Percentiles rank a stretch among this genome's conserved stretches.
These are phyloP conservation scores for Escallonia herrerae DNA, from an alignment of 129 eudicot species.

Conservation along the genomic window DNA sequence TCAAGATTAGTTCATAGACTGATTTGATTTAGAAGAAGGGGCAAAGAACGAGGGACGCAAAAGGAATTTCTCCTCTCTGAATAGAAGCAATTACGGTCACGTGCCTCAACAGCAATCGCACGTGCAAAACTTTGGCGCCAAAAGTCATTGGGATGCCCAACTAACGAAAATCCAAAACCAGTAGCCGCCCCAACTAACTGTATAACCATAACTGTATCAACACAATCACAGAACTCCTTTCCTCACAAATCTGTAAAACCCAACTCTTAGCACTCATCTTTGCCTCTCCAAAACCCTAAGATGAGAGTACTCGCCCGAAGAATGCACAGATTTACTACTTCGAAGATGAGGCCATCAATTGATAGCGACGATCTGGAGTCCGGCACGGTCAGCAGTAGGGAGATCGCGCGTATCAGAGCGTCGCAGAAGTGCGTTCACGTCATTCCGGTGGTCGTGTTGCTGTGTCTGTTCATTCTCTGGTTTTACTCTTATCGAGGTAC, in stretches of 20 bases:
- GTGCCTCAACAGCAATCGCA: too few relatives aligned
- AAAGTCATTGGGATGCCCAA: neutral
- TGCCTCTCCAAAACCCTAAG: neutral
- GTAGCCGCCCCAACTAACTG: neutral
- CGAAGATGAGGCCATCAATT: neutral
- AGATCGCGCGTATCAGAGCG: neutral
- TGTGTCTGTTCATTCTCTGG: conserved; percentile 33
- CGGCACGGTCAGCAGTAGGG: neutral
- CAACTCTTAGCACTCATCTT: neutral
- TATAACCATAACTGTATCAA: neutral
- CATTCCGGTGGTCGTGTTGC: conserved; percentile 24
- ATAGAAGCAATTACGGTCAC: too few relatives aligned
- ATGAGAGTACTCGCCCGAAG: neutral
- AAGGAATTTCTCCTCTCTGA: too few relatives aligned
- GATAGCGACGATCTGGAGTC: neutral
- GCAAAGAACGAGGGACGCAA: too few relatives aligned
- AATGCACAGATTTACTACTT: neutral
- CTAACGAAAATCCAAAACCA: conserved; percentile 3
- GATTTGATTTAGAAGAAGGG: too few relatives aligned
- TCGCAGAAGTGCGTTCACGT: conserved; percentile 11
- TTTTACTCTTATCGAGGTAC: conserved; percentile 30
- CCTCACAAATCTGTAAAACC: too few relatives aligned
- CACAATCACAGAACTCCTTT: neutral
- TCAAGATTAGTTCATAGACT: too few relatives aligned
- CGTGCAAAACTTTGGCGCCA: neutral